phyloP scores from a whole-genome alignment of 1,139 yeast genomes.

The Geotrichum carabidarum region DNA sequence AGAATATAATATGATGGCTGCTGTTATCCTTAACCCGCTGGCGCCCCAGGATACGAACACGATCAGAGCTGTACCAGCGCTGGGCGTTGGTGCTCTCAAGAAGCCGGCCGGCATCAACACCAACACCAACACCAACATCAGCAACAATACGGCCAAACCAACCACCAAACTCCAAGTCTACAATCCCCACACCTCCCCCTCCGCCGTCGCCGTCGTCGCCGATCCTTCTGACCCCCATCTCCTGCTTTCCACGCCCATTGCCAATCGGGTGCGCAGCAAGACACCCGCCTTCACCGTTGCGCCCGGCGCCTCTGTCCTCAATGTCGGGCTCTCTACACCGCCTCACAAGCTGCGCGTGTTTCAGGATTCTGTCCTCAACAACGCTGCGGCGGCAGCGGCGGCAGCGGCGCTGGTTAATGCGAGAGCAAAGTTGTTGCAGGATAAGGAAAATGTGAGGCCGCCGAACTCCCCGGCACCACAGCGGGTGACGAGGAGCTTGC shows the following conservation, averaged over 20 bases:
- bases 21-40: not conserved
- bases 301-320: not conserved
- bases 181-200: not conserved
- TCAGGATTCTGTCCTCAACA: not conserved
- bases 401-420: conserved; percentile 17
- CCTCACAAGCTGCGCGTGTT: conserved; percentile 3
- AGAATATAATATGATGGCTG: not conserved
- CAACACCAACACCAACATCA: not conserved
- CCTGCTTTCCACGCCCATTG: not conserved
- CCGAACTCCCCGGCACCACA: conserved; percentile 1
- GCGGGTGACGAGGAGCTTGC: not conserved
- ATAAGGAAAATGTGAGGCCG: conserved; percentile 16
- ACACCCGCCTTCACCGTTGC: not conserved
- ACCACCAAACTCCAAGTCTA: not conserved
- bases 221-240: not conserved
- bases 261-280: not conserved
- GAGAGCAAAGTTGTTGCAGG: conserved; percentile 8
- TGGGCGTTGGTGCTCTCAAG: not conserved
- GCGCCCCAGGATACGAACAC: not conserved
- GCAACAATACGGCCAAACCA: not conserved
- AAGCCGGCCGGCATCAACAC: not conserved
- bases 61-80: not conserved
- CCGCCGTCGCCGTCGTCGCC: not conserved
- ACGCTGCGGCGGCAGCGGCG: not conserved
- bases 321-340: not conserved